Percentiles rank a stretch among this genome's conserved stretches.
These are phyloP conservation scores for Arthrobotrys megalospora DNA, from an alignment of 2,329 filamentous ascomycete species.

Conservation along the genomic window DNA sequence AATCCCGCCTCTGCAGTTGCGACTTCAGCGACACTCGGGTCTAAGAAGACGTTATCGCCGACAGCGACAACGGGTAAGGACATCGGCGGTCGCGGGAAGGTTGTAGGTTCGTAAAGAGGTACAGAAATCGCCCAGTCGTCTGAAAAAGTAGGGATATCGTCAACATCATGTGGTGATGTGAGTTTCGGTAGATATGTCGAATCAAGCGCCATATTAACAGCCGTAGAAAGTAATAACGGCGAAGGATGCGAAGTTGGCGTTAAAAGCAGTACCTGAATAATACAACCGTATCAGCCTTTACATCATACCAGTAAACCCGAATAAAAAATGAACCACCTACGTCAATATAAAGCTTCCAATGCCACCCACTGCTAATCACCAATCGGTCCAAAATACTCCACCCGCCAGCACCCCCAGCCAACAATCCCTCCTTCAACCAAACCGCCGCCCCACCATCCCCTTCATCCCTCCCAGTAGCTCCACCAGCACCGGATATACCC, in stretches of 20 bases:
- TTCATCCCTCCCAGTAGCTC: slow-evolving; percentile 52
- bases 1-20: slow-evolving; percentile 91
- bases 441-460: slow-evolving; percentile 57
- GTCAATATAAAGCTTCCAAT: slow-evolving; percentile 97
- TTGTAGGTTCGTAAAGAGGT: slow-evolving; percentile 76
- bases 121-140: slow-evolving; percentile 94
- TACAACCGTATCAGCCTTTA: slow-evolving; percentile 11
- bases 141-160: slow-evolving; percentile 85
- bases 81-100: slow-evolving; percentile 78
- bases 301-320: slow-evolving; percentile 48
- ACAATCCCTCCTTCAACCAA: slow-evolving; percentile 59
- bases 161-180: slow-evolving; percentile 91
- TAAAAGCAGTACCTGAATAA: slow-evolving; percentile 83
- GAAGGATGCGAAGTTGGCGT: slow-evolving; percentile 90
- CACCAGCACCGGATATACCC: slow-evolving; percentile 62
- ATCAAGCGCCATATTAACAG: slow-evolving; percentile 92
- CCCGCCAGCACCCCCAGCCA: slow-evolving; percentile 41
- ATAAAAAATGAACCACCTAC: slow-evolving; percentile 72
- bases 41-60: slow-evolving; percentile 91
- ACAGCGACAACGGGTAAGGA: slow-evolving; percentile 91
- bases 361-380: slow-evolving; percentile 90
- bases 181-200: slow-evolving; percentile 86
- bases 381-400: slow-evolving; percentile 75
- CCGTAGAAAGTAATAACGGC: slow-evolving; percentile 91
- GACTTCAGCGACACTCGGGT: slow-evolving; percentile 90